Conservation (phyloP, 179 eudicot species). For the Beta macrorhiza region DNA sequence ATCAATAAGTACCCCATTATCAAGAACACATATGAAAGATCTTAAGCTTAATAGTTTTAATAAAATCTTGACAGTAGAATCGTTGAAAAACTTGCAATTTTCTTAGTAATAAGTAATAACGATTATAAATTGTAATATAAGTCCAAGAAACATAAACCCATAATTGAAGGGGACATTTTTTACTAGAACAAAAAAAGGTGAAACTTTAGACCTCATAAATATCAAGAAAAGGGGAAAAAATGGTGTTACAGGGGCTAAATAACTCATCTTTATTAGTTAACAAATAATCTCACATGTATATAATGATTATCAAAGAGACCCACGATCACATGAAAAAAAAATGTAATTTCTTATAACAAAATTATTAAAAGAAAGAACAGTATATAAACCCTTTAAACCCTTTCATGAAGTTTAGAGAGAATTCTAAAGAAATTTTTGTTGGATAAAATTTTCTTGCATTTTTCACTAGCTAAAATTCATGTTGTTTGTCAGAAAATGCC, state of each 20-base stretch:
- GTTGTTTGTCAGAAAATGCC: too few species aligned
- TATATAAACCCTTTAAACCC: neutral
- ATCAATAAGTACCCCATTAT: neutral
- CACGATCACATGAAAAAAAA: neutral
- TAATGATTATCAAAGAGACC: neutral
- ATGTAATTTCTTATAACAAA: too few species aligned
- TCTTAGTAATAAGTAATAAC: neutral
- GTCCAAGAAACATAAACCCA: neutral
- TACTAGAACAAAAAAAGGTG: too few species aligned
- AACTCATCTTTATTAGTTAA: neutral
- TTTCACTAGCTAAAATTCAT: too few species aligned
- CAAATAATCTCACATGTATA: neutral
- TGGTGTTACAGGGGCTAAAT: neutral
- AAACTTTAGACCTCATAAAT: too few species aligned
- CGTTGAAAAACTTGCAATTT: neutral
- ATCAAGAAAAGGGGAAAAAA: too few species aligned
- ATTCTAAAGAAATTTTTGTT: too few species aligned
- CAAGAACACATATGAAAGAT: slow-evolving; percentile 1
- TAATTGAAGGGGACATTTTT: neutral
- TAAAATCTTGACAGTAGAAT: neutral
- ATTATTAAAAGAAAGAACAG: neutral
- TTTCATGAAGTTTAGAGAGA: neutral
- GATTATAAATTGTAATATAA: neutral
- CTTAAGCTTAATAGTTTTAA: neutral
- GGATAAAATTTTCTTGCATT: neutral